These are phyloP conservation scores for Boletus rubropictus DNA, from an alignment of 768 basidiomycete species.

Conservation along the genomic window DNA sequence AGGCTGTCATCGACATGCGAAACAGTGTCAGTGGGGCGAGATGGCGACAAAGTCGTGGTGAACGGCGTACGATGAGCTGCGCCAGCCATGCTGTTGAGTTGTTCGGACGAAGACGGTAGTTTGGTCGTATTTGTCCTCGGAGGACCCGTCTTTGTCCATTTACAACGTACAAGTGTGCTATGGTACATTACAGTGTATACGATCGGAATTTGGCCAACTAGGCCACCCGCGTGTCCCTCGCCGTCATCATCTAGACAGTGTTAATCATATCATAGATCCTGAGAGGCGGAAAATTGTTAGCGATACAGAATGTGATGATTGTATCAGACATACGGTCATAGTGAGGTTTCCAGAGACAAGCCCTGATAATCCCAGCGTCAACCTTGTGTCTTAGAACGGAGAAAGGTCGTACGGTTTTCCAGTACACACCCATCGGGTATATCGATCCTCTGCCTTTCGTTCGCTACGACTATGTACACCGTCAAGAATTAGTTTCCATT, in stretches of 20 bases:
- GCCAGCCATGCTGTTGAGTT: conserved; percentile 31
- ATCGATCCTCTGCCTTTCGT: conserved; percentile 85
- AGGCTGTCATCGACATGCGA: conserved; percentile 32
- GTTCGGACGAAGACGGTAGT: conserved; percentile 19
- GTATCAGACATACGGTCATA: conserved; percentile 52
- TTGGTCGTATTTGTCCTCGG: conserved; percentile 22
- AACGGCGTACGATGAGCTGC: conserved; percentile 25
- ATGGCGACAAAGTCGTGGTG: not conserved
- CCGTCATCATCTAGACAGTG: not conserved
- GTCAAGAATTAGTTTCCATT: not conserved
- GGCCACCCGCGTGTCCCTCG: not conserved
- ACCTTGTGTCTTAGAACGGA: no score
- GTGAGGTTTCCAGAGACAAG: conserved; percentile 80
- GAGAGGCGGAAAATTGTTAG: not conserved
- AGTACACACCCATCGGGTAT: conserved; percentile 79
- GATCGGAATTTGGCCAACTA: not conserved
- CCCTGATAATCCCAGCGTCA: not conserved
- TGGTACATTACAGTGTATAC: no score
- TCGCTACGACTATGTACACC: conserved; percentile 54
- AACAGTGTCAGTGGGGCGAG: conserved; percentile 1
- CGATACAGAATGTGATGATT: not conserved
- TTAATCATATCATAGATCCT: conserved; percentile 6
- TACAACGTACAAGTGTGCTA: no score
- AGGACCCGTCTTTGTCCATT: no score
- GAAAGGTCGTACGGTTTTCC: conserved; percentile 48